Base-by-base conservation (phyloP, 805 yeast genomes). In the Candida xiaguanensis region DNA sequence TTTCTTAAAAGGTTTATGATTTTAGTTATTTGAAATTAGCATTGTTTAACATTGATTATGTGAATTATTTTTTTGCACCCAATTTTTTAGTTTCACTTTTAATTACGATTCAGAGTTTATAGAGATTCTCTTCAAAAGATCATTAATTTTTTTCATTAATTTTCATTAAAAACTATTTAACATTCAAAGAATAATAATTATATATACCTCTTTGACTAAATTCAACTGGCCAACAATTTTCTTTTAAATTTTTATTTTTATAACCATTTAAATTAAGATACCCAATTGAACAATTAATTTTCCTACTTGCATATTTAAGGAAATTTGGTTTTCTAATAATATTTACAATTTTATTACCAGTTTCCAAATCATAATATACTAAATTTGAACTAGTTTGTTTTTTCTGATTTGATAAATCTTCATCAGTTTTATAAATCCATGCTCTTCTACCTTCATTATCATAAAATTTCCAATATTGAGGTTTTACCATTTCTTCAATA, bases 391-490 rank as follows among this genome's bases (percentile, higher is more conserved):
- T 7, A n/a, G 13, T 31, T 11, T 9, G 8, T 11, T 19, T 19
- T 8, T 22, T 17, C 32, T 44, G 2, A 8, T 11, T 13, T 25
- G 28, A 3, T 45, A 27, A 11, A 51, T 24, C 8, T 40, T 36
- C 26, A 44, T 22, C 40, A 31, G 36, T 33, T 46, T 73, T 77
- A 58, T 79, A 82, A 13, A 88, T 57, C 95, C 96, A 88, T 9
- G 86, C 81, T 44, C 96, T 70, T 44, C 95, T 70, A 4, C 95
- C 95, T 48, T 78, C 80, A 41, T 76, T 72, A 48, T 75, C 80
- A 52, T 65, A 74, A 41, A 67, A 65, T 49, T 69, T 74, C 82
- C 82, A 77, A 1, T 64, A 52, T 38, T 55, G 58, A 8, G 70
- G 65, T 33, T 31, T 31, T 14, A 40, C 45, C 7, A 47, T 42